Evolutionary conservation across 306 rosid genomes (phyloP).

Genomic region (Notholithocarpus densiflorus): DNA sequence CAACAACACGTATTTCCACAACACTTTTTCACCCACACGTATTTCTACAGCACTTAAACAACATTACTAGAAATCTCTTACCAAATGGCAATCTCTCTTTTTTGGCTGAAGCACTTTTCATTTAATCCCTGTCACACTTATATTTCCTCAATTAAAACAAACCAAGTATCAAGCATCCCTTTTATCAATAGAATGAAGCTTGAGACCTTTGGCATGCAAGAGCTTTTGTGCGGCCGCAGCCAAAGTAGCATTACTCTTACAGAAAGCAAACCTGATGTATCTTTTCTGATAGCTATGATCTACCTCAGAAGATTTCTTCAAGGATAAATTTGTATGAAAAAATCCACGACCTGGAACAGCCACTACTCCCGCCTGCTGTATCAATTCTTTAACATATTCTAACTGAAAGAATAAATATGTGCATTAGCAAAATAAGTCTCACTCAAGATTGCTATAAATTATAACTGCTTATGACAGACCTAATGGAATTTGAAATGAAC

Average conservation of each 20-base stretch:
- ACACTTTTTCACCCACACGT: too few species aligned
- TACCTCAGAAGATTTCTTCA: slow-evolving; percentile 28
- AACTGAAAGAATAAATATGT: slow-evolving; percentile 38
- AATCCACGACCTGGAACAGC: slow-evolving; percentile 87
- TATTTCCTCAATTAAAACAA: neutral
- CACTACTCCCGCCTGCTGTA: slow-evolving; percentile 75
- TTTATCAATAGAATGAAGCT: slow-evolving; percentile 11
- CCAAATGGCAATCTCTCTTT: too few species aligned
- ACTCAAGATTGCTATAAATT: neutral
- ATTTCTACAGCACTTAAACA: too few species aligned
- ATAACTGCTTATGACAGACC: neutral
- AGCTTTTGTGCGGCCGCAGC: slow-evolving; percentile 53
- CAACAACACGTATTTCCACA: too few species aligned
- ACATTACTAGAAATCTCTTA: too few species aligned
- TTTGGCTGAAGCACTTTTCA: neutral
- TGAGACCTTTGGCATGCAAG: slow-evolving; percentile 37
- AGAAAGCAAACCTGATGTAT: slow-evolving; percentile 81
- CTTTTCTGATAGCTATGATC: slow-evolving; percentile 46
- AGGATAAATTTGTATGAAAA: slow-evolving; percentile 38
- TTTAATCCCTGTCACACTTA: neutral
- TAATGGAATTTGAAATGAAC: neutral
- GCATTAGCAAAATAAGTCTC: neutral
- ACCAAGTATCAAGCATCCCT: neutral
- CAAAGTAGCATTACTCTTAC: slow-evolving; percentile 74
- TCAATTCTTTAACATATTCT: slow-evolving; percentile 64